A percentile compares a stretch with the other conserved stretches of the same genome.
phyloP scores from a whole-genome alignment of 2,329 filamentous ascomycete species.

The Trichoderma breve region DNA sequence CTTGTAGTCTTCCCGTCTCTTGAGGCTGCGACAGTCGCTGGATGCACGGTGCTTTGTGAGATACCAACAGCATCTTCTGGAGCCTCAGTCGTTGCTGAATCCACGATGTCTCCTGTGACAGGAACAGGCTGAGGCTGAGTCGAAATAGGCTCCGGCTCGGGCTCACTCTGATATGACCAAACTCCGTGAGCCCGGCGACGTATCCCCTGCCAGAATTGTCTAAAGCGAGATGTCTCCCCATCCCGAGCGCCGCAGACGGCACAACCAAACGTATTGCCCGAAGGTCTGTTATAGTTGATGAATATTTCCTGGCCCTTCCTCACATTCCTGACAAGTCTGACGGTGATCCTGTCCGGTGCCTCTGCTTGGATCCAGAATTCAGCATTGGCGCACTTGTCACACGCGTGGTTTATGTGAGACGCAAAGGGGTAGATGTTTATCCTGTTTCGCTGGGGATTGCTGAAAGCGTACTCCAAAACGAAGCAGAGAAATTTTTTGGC shows the following conservation, averaged over 20 bases:
- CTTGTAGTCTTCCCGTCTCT: not conserved
- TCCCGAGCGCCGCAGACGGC: slow-evolving; percentile 19
- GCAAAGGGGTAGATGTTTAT: slow-evolving; percentile 25
- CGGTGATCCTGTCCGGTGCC: slow-evolving; percentile 22
- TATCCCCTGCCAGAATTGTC: not conserved
- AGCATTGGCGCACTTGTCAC: slow-evolving; percentile 31
- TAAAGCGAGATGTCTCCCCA: not conserved
- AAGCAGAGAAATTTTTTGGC: slow-evolving; percentile 25
- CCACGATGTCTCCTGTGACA: too few relatives aligned
- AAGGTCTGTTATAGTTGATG: slow-evolving; percentile 35
- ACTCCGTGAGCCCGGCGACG: not conserved
- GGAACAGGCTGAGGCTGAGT: not conserved
- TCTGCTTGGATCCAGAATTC: slow-evolving; percentile 19
- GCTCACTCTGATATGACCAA: not conserved
- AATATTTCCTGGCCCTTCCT: slow-evolving; percentile 35
- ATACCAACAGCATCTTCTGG: not conserved
- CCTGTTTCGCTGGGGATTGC: slow-evolving; percentile 6
- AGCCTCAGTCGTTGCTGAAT: not conserved
- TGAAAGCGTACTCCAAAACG: slow-evolving; percentile 29
- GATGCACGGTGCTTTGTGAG: too few relatives aligned
- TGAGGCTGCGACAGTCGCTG: not conserved
- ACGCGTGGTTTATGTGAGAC: slow-evolving; percentile 37
- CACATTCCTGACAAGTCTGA: slow-evolving; percentile 25
- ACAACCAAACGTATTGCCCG: slow-evolving; percentile 29
- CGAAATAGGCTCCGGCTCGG: not conserved